Evolutionary conservation across 106 monocot genomes (phyloP).

Genomic region (Gastrodia elata): DNA sequence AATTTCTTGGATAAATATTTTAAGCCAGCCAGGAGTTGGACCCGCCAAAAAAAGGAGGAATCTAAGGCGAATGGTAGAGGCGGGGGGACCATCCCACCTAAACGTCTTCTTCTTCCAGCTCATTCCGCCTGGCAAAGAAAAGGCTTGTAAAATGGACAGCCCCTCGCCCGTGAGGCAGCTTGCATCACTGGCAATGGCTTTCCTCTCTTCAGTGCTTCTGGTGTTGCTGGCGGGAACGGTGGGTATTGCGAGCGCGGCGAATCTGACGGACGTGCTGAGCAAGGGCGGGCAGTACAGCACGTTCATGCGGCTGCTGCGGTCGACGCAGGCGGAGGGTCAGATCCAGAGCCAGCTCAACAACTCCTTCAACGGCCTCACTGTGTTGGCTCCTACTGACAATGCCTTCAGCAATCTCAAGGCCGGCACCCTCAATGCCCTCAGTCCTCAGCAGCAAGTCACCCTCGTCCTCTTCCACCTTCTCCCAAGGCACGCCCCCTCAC

Average conservation of each 20-base stretch:
- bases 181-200: constrained; percentile 1
- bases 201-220: constrained; percentile 2
- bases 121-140: background rate
- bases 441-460: constrained; percentile 35
- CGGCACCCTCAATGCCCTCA: constrained; percentile 65
- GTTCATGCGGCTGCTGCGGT: constrained; percentile 40
- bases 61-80: too few species aligned
- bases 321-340: constrained; percentile 37
- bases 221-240: constrained; percentile 9
- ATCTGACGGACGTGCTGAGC: constrained; percentile 43
- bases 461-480: constrained; percentile 69
- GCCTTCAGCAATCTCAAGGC: constrained; percentile 60
- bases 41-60: too few species aligned
- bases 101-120: constrained; percentile 1
- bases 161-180: background rate
- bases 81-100: too few species aligned
- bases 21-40: too few species aligned
- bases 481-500: too few species aligned
- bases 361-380: constrained; percentile 55
- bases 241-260: constrained; percentile 7
- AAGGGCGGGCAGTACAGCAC: constrained; percentile 49
- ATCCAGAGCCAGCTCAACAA: constrained; percentile 63
- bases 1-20: too few species aligned
- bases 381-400: constrained; percentile 80
- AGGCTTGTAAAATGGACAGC: background rate